Conservation (phyloP, 257 asterid species). For the Solanum pimpinellifolium region DNA sequence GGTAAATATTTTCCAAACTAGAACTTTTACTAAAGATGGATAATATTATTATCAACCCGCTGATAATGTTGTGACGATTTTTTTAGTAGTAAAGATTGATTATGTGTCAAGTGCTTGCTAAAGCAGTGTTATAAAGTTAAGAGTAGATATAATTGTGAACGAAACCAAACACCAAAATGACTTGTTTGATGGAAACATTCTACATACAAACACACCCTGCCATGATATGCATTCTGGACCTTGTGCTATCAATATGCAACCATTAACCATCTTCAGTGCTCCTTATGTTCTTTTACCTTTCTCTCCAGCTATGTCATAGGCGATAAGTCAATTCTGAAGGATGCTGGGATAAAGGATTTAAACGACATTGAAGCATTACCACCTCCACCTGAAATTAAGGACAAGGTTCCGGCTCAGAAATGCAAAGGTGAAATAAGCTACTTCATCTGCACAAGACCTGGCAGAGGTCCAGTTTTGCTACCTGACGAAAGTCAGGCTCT, state of each 20-base stretch:
- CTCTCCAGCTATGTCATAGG: conserved; percentile 76
- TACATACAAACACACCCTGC: neutral
- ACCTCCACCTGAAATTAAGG: conserved; percentile 78
- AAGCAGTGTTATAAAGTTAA: neutral
- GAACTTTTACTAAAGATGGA: neutral
- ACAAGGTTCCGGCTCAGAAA: conserved; percentile 35
- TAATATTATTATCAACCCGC: neutral
- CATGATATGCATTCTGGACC: neutral
- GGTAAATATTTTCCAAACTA: neutral
- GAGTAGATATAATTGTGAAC: neutral
- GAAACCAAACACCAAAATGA: neutral
- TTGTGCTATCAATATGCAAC: neutral
- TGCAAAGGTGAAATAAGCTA: conserved; percentile 76
- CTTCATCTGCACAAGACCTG: conserved; percentile 56
- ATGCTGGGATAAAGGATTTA: conserved; percentile 62
- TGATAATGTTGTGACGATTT: neutral
- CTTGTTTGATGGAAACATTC: neutral
- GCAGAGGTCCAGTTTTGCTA: conserved; percentile 69
- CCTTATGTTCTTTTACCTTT: neutral
- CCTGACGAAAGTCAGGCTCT: conserved; percentile 64
- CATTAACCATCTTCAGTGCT: neutral
- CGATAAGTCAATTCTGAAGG: conserved; percentile 72
- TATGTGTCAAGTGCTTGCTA: neutral
- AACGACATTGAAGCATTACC: conserved; percentile 62
- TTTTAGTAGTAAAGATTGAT: neutral